Evolutionary conservation across 306 rosid genomes (phyloP).

Genomic region (Casuarina cunninghamiana): DNA sequence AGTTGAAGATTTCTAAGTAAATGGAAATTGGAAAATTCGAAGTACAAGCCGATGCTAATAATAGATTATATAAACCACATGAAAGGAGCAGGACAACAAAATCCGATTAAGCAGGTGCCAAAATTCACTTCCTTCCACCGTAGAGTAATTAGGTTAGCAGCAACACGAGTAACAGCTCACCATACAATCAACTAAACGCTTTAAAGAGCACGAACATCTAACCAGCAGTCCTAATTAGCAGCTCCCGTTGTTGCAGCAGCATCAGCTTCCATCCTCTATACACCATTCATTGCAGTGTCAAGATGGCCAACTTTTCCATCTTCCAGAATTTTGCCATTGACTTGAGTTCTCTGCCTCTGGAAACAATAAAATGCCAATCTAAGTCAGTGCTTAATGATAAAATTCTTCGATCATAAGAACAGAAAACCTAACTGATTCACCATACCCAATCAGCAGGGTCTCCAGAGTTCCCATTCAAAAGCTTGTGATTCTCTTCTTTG

Average conservation of each 20-base stretch:
- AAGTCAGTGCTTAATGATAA: conserved; percentile 26
- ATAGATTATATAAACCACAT: background rate
- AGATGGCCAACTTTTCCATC: conserved; percentile 69
- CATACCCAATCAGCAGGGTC: conserved; percentile 89
- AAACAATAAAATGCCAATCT: conserved; percentile 24
- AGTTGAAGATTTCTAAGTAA: background rate
- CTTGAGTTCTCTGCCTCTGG: conserved; percentile 94
- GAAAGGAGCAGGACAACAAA: conserved; percentile 21
- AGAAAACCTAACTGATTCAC: conserved; percentile 22
- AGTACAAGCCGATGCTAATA: conserved; percentile 1
- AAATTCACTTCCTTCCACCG: conserved; percentile 40
- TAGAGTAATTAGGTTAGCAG: conserved; percentile 35
- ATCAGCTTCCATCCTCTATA: conserved; percentile 38
- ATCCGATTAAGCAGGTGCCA: conserved; percentile 39
- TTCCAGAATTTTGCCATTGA: conserved; percentile 83
- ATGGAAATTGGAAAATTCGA: background rate
- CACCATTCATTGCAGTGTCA: conserved; percentile 69
- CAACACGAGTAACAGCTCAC: conserved; percentile 15
- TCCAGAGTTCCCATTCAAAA: conserved; percentile 79
- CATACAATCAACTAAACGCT: conserved; percentile 21
- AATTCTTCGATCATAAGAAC: conserved; percentile 26
- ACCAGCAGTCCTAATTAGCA: conserved; percentile 25
- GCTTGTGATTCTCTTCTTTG: conserved; percentile 92
- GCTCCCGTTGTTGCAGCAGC: conserved; percentile 36
- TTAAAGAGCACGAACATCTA: conserved; percentile 36